These are phyloP conservation scores for Microcos paniculata DNA, from an alignment of 345 rosid genomes.

Conservation along the genomic window DNA sequence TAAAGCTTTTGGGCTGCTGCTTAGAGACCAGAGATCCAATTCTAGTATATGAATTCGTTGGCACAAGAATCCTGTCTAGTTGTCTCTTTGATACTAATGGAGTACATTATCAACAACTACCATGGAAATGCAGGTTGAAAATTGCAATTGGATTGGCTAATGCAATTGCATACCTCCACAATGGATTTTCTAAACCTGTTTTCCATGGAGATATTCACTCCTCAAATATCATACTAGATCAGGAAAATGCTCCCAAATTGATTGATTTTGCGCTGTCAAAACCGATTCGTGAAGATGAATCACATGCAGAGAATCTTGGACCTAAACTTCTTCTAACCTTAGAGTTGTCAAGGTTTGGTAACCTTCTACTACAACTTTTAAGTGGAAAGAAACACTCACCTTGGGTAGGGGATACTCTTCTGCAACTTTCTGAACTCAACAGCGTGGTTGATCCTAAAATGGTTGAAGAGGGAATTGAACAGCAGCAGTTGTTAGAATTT, in stretches of 20 bases:
- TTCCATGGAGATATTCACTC: not conserved
- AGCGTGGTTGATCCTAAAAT: too few species aligned
- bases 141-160: not conserved
- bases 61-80: conserved; percentile 11
- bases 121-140: not conserved
- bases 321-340: too few species aligned
- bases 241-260: not conserved
- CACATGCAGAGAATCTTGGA: not conserved
- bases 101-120: not conserved
- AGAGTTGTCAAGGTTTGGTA: too few species aligned
- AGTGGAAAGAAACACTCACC: not conserved
- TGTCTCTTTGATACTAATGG: not conserved
- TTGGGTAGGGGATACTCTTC: too few species aligned
- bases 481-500: too few species aligned
- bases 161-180: not conserved
- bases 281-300: too few species aligned
- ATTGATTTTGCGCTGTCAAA: not conserved
- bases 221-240: not conserved
- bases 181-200: too few species aligned
- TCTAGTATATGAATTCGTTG: not conserved
- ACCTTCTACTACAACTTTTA: too few species aligned
- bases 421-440: not conserved
- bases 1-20: conserved; percentile 9
- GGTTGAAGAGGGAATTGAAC: too few species aligned
- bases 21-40: conserved; percentile 4